Percentiles rank a stretch among this genome's conserved stretches.
Evolutionary conservation across 345 rosid species (phyloP).

Genomic region (Physaria fendleri): DNA sequence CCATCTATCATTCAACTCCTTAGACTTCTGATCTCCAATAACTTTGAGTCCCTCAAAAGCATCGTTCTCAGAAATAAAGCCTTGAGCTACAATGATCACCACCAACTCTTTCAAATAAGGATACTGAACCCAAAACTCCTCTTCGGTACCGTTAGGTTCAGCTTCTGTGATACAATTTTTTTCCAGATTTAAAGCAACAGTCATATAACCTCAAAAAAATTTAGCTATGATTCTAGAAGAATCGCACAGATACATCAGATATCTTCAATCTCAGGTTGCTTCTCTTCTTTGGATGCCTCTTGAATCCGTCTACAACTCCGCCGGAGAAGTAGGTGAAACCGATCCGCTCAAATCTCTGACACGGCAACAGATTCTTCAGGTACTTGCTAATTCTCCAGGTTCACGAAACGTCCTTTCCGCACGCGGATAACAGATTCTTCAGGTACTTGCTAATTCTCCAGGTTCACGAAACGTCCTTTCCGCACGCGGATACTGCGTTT

Average conservation of each 20-base stretch:
- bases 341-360: slow-evolving; percentile 26
- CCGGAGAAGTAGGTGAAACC: background rate
- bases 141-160: background rate
- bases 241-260: slow-evolving; percentile 49
- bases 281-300: slow-evolving; percentile 49
- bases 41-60: background rate
- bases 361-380: slow-evolving; percentile 47
- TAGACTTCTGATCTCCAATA: slow-evolving; percentile 1
- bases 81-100: background rate
- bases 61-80: background rate
- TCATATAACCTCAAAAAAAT: too few relatives aligned
- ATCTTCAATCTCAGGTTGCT: slow-evolving; percentile 50
- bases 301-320: slow-evolving; percentile 7
- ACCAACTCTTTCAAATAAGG: background rate
- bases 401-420: slow-evolving; percentile 40
- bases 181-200: too few relatives aligned
- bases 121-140: background rate
- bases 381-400: slow-evolving; percentile 38
- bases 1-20: background rate
- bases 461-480: slow-evolving; percentile 39
- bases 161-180: too few relatives aligned
- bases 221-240: slow-evolving; percentile 45
- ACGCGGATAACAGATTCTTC: too few relatives aligned
- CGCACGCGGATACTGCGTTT: slow-evolving; percentile 37
- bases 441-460: slow-evolving; percentile 41